These are phyloP conservation scores for Cytospora schulzeri DNA, from an alignment of 2,329 filamentous ascomycete genomes.

Conservation along the genomic window DNA sequence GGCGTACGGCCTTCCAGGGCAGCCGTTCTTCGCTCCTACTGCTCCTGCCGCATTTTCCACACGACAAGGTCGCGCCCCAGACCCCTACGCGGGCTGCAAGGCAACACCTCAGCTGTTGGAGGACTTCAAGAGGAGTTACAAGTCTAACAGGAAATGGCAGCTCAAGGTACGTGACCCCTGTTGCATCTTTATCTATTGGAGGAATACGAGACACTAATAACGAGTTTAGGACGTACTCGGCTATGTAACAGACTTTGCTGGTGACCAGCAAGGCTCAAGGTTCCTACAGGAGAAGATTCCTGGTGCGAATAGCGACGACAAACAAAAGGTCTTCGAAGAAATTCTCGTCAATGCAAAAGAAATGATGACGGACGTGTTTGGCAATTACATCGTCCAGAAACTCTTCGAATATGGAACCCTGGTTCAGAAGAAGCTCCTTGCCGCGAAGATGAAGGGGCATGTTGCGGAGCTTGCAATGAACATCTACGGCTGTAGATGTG, in stretches of 20 bases:
- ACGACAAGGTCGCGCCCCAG: conserved; percentile 38
- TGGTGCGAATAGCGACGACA: conserved; percentile 92
- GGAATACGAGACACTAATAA: conserved; percentile 26
- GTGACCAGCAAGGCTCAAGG: conserved; percentile 91
- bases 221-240: conserved; percentile 71
- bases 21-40: conserved; percentile 22
- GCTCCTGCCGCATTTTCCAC: conserved; percentile 20
- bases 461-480: conserved; percentile 79
- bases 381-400: conserved; percentile 98
- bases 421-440: conserved; percentile 85
- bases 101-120: conserved; percentile 59
- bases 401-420: conserved; percentile 96
- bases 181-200: not conserved
- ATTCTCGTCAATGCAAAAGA: conserved; percentile 82
- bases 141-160: conserved; percentile 74
- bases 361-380: conserved; percentile 94
- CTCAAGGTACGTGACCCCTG: conserved; percentile 61
- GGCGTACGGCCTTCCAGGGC: conserved; percentile 15
- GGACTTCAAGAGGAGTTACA: conserved; percentile 76
- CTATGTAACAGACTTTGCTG: conserved; percentile 90
- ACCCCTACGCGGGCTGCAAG: conserved; percentile 53
- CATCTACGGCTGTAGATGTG: conserved; percentile 92
- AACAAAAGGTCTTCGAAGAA: conserved; percentile 86
- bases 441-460: conserved; percentile 84
- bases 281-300: conserved; percentile 95